Evolutionary conservation across 306 rosid species (phyloP), one percentile per base, ranked within the genome.

Genomic region (Elaeagnus macrophylla): DNA sequence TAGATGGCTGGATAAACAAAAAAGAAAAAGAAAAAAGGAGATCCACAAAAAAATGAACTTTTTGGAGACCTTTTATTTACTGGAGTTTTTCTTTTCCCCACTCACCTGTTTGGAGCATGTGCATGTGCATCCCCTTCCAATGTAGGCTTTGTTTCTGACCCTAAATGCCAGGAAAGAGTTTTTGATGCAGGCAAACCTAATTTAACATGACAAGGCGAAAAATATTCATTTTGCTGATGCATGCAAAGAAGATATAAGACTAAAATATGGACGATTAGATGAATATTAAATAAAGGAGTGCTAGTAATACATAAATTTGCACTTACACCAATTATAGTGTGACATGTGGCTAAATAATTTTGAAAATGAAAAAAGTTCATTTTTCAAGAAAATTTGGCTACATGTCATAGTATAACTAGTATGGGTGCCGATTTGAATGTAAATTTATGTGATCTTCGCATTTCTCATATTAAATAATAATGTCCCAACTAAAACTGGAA

Each of bases 151-250:
- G 96, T 83, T 61, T 91, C 96, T 50, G 95, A 86, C 59, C 96
- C 91, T 75, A 91, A 67, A 76, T 91, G 91, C 97, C 97, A 86
- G 12, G 95, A 91, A 76, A 91, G 95, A 56, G 93, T 74, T 76
- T 78, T 86, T 50, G 97, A 44, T 68, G 91, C 78, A 51, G 77
- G 74, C 11, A 76, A 53, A 49, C 77, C 97, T 80, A 57, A 57
- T 51, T 53, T 35, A 44, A 42, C 41, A 55, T 39, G 47, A 40
- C 48, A 57, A 48, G 56, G 55, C 19, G 59, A 70, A 46, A 48
- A 50, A 38, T 6, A 62, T 7, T 57, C 44, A 67, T n/a, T 11
- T 65, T 37, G 53, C 39, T 13, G 48, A 39, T 45, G 53, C 45
- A 61, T 50, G 41, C 40, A 14, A 45, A 63, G 35, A 46, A 64